Conservation (phyloP, 106 monocot genomes). For the Gastrodia elata region DNA sequence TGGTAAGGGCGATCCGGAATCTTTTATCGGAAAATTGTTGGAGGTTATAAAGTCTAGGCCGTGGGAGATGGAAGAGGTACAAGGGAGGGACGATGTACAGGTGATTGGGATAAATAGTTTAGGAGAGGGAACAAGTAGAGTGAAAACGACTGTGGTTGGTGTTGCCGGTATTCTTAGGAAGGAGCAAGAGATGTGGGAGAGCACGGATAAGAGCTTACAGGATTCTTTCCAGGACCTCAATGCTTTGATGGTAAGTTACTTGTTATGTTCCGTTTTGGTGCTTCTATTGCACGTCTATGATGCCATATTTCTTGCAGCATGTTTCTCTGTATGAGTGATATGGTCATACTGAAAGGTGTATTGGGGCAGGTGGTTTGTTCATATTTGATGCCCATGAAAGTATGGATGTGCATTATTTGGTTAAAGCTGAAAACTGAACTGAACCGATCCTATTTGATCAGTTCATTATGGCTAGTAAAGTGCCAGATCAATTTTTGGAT, state of each 20-base stretch:
- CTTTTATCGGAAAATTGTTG: constrained; percentile 44
- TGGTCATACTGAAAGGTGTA: neutral
- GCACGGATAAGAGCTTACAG: constrained; percentile 80
- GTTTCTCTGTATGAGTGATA: neutral
- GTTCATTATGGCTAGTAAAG: too few relatives aligned
- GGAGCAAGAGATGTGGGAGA: constrained; percentile 98
- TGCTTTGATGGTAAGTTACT: constrained; percentile 61
- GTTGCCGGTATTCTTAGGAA: constrained; percentile 86
- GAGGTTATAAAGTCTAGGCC: constrained; percentile 43
- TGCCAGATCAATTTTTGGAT: too few relatives aligned
- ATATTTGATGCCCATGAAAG: neutral
- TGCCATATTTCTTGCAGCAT: neutral
- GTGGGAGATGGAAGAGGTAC: constrained; percentile 42
- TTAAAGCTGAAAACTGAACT: too few relatives aligned
- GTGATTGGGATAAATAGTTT: neutral
- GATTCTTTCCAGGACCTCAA: constrained; percentile 95
- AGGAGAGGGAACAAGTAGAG: constrained; percentile 14
- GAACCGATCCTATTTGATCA: too few relatives aligned
- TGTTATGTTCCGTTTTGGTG: neutral
- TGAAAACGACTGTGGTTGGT: constrained; percentile 67
- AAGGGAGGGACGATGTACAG: neutral
- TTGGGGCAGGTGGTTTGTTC: neutral
- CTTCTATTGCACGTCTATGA: neutral
- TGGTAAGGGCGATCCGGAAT: constrained; percentile 52
- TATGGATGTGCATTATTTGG: too few relatives aligned